Base-by-base conservation (phyloP, 441 rosid species). In the Pelargonium myrrhifolium region DNA sequence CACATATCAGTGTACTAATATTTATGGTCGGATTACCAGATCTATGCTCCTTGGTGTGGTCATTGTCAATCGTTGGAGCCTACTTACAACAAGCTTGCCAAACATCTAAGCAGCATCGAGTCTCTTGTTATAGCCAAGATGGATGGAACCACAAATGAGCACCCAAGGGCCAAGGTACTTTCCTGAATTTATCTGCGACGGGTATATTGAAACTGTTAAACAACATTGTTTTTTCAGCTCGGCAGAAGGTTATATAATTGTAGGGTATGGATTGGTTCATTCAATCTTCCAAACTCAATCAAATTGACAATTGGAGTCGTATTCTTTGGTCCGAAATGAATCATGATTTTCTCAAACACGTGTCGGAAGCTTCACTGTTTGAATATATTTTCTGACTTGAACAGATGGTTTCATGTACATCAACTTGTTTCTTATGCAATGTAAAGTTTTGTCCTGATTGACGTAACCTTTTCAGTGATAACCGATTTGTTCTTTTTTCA, bases 31-130 rank as follows among this genome's bases (percentile, higher is more conserved):
- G 62, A 47, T 68, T 60, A 51, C 58, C 79, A 93, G 99, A 87
- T 94, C 65, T 86, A 91, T 69, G 99, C 99, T 69, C 97, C 99
- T 49, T 92, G 99, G 99, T 94, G 99, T 71, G 97, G 99, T 70
- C 99, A 94, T 81, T 94, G 99, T 81, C 96, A 94, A 83, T 73
- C 99, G 51, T 80, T 94, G 20, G 99, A 94, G 83, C 96, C 97
- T 63, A 89, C 89, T 63, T 94, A 92, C 67, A 81, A 86, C 88
- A 94, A 92, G 74, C 97, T 94, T 76, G 99, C 91, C 64, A 89
- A 87, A 80, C 96, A 92, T 83, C 82, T 94, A 62, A 78, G 72
- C 4, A 85, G 74, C 63, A 85, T 94, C 66, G 92, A 94, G 40
- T 92, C 98, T 53, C 76, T 94, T 61, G 89, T 94, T 72, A 81